Evolutionary conservation across 306 rosid species (phyloP), one percentile per base, ranked within the genome.

Genomic region (Cicer chorassanicum): DNA sequence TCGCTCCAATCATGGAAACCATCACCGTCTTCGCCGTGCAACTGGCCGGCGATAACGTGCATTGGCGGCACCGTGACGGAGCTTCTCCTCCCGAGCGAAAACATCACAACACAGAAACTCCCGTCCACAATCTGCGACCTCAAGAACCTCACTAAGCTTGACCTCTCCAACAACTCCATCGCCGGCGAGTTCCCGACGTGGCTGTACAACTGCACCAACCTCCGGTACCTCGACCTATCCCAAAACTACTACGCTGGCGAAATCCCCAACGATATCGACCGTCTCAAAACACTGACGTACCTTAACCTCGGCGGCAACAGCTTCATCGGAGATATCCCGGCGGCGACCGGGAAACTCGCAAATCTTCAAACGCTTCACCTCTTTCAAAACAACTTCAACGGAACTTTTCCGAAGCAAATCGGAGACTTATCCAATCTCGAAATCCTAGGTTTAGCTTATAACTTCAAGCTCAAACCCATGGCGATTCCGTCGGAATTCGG

Each of bases 141-240:
- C 64, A 74, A 61, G 67, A 80, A 68, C 70, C 93, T 93, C 54
- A 44, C 78, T 1, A 19, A 3, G 59, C 88, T 93, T 4, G 51
- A 81, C 82, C 81, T 93, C 77, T 44, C 92, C 14, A 55, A 68
- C 75, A 93, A 93, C 83, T 78, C 51, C 77, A 81, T 93, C 75
- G 75, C 86, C 55, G 97, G 93, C 6, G 89, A 70, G 65, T 93
- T 93, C 15, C 96, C 98, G 6, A 68, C 64, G 38, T 42, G 43
- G 61, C 78, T 93, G n/a, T 83, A 79, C 88, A 86, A 80, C 80
- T 93, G 98, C 82, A 82, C 89, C 68, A 86, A 71, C 48, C 97
- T 93, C 82, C 82, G 6, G 11, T 6, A 34, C 72, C 93, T 93
- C 36, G 85, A 88, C 81, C 90, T 91, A 4, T 89, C 97, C 0